A percentile compares a stretch with the other conserved stretches of the same genome.
These are phyloP conservation scores for Tephrocybe sp. DNA, from an alignment of 768 basidiomycete species.

Conservation along the genomic window DNA sequence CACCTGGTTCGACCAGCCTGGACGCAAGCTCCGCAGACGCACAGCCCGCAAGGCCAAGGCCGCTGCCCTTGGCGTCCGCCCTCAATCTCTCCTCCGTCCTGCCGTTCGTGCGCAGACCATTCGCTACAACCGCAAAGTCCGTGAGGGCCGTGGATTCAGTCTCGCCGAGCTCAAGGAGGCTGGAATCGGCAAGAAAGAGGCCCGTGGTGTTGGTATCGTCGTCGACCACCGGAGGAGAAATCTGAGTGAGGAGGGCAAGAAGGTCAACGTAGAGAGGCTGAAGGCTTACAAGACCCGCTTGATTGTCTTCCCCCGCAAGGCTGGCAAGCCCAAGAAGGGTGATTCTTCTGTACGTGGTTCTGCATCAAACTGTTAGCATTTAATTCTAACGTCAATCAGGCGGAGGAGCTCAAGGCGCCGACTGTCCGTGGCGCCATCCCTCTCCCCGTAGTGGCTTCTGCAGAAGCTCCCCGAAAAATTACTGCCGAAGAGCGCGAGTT, in stretches of 20 bases:
- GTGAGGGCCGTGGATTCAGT: slow-evolving; percentile 97
- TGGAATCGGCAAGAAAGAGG: slow-evolving; percentile 92
- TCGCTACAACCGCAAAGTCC: slow-evolving; percentile 97
- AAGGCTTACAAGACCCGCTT: slow-evolving; percentile 90
- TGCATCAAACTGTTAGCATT: neutral
- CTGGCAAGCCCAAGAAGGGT: slow-evolving; percentile 93
- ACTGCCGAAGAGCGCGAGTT: slow-evolving; percentile 87
- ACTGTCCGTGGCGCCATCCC: slow-evolving; percentile 70
- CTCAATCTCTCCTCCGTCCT: slow-evolving; percentile 88
- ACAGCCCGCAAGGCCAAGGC: slow-evolving; percentile 91
- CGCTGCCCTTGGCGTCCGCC: slow-evolving; percentile 87
- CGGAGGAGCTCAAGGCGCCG: slow-evolving; percentile 76
- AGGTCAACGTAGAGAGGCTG: slow-evolving; percentile 91
- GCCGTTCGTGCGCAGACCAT: slow-evolving; percentile 96
- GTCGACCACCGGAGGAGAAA: slow-evolving; percentile 98
- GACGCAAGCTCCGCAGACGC: slow-evolving; percentile 94
- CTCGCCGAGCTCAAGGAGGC: slow-evolving; percentile 93
- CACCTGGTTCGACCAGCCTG: slow-evolving; percentile 99
- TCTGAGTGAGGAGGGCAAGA: slow-evolving; percentile 95
- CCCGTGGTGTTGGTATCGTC: slow-evolving; percentile 88
- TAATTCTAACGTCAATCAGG: slow-evolving; percentile 41
- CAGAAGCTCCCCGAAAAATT: slow-evolving; percentile 91
- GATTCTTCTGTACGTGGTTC: slow-evolving; percentile 76
- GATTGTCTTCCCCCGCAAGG: slow-evolving; percentile 96
- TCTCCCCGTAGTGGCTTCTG: slow-evolving; percentile 64